Percentiles rank a stretch among this genome's conserved stretches.
phyloP scores from a whole-genome alignment of 495 filamentous ascomycete species.

The Clavariopsis aquatica region DNA sequence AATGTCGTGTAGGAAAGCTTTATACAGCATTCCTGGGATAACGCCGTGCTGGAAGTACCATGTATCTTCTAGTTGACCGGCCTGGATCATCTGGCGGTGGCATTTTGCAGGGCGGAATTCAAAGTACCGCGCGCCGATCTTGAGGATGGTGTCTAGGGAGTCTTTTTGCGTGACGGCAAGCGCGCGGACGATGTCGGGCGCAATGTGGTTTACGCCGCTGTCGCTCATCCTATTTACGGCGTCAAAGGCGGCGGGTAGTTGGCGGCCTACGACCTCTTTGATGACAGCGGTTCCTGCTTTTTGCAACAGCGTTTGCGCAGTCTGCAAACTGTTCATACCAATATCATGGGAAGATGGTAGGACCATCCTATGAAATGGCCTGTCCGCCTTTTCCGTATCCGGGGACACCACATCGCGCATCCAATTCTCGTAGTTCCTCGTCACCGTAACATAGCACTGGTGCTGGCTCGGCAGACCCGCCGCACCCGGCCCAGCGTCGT shows the following conservation, averaged over 20 bases:
- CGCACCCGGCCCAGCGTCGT: constrained; percentile 52
- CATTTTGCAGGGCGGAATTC: constrained; percentile 57
- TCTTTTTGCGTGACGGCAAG: constrained; percentile 61
- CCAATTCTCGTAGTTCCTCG: constrained; percentile 51
- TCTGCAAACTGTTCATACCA: constrained; percentile 59
- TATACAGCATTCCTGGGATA: constrained; percentile 58
- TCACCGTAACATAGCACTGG: constrained; percentile 56
- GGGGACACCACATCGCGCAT: constrained; percentile 50
- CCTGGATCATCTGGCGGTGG: constrained; percentile 45
- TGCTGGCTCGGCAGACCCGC: constrained; percentile 51
- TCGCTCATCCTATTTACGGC: constrained; percentile 31
- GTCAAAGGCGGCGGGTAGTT: constrained; percentile 24
- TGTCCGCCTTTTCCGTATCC: constrained; percentile 47
- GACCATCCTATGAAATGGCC: constrained; percentile 52
- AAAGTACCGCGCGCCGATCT: constrained; percentile 56
- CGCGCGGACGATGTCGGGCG: constrained; percentile 55
- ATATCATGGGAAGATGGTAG: constrained; percentile 54
- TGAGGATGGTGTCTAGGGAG: constrained; percentile 49
- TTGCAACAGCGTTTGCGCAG: constrained; percentile 45
- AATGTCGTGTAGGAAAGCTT: constrained; percentile 49
- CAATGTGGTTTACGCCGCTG: constrained; percentile 31
- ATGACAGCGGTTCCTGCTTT: constrained; percentile 47
- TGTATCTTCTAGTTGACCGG: constrained; percentile 46
- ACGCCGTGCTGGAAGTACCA: constrained; percentile 58
- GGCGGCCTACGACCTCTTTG: constrained; percentile 41